These are phyloP conservation scores for Phoma sp. DNA, from an alignment of 2,329 filamentous ascomycete species.

Conservation along the genomic window DNA sequence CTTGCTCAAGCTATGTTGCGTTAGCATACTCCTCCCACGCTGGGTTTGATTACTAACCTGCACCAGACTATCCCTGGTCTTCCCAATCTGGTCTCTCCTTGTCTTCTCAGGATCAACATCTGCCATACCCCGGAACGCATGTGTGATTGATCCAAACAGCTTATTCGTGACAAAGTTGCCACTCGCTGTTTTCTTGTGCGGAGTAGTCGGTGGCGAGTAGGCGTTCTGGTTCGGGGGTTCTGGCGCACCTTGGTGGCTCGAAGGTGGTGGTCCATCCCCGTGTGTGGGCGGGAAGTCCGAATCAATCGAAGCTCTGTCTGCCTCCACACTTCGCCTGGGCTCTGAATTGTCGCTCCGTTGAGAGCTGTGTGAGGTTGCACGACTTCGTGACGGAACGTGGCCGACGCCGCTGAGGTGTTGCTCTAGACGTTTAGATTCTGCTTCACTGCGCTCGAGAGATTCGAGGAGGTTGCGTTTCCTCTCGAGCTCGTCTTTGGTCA, in stretches of 20 bases:
- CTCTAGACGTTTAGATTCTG: conserved; percentile 91
- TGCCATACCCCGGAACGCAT: conserved; percentile 94
- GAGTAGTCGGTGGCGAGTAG: conserved; percentile 33
- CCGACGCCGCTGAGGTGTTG: conserved; percentile 84
- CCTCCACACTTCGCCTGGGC: conserved; percentile 57
- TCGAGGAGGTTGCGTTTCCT: conserved; percentile 86
- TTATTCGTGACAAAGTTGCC: conserved; percentile 87
- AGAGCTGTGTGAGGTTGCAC: conserved; percentile 69
- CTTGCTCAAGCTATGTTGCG: conserved; percentile 78
- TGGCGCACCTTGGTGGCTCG: conserved; percentile 75
- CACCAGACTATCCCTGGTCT: conserved; percentile 86
- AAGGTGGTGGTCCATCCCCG: conserved; percentile 68
- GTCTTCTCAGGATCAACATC: conserved; percentile 96
- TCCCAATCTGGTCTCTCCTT: conserved; percentile 90
- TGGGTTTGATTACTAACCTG: conserved; percentile 52
- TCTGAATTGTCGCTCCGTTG: conserved; percentile 49
- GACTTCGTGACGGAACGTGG: conserved; percentile 67
- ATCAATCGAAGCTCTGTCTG: conserved; percentile 90
- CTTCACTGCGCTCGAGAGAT: conserved; percentile 90
- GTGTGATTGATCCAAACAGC: conserved; percentile 93
- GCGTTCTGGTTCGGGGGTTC: conserved; percentile 34
- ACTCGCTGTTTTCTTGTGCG: conserved; percentile 81
- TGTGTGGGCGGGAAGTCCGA: conserved; percentile 95
- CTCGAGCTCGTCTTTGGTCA: conserved; percentile 90
- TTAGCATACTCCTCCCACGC: conserved; percentile 13